Evolutionary conservation across 805 yeast species (phyloP), one percentile per base, ranked within the genome.

Genomic region (Starmerella bacillaris): DNA sequence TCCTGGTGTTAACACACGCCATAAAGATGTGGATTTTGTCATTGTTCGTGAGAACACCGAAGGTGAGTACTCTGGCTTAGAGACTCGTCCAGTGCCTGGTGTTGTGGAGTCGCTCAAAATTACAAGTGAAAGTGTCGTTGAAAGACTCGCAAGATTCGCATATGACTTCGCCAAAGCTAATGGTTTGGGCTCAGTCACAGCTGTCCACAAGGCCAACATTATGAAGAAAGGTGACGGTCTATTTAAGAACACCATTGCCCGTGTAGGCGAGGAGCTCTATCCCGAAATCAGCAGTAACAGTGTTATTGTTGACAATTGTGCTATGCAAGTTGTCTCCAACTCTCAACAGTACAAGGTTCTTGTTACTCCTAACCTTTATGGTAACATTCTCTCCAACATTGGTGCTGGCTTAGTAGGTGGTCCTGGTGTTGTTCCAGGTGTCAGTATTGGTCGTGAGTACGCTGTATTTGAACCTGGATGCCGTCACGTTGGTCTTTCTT

Each of bases 381-480:
- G 98, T 65, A 78, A 94, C 55, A 86, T 86, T 55, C 66, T 86
- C 55, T 83, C 95, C 48, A 89, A 89, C 72, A 84, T 86, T 53
- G 98, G 96, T 67, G 94, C 96, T 49, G 98, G 89, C 46, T 69
- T 62, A 67, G 77, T 89, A 48, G 96, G 96, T 61, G 94, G 95
- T 51, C 95, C 96, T 58, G 96, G 96, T 62, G 68, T 86, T 52
- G 94, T 86, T 37, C 95, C 98, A 51, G 96, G 96, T 63, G 94
- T 92, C 54, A 82, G 83, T 69, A 84, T 79, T 49, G 98, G 98
- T 63, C 77, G 93, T 62, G 95, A 86, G 53, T 76, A 77, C 60
- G 96, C 96, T 38, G 92, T 86, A 43, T 86, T 89, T 61, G 98
- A 86, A 69, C 96, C 98, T 53, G 98, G 96, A 64, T 84, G 95